Evolutionary conservation across 1,284 basidiomycete genomes (phyloP).

Genomic region (Polyporus tsugae): DNA sequence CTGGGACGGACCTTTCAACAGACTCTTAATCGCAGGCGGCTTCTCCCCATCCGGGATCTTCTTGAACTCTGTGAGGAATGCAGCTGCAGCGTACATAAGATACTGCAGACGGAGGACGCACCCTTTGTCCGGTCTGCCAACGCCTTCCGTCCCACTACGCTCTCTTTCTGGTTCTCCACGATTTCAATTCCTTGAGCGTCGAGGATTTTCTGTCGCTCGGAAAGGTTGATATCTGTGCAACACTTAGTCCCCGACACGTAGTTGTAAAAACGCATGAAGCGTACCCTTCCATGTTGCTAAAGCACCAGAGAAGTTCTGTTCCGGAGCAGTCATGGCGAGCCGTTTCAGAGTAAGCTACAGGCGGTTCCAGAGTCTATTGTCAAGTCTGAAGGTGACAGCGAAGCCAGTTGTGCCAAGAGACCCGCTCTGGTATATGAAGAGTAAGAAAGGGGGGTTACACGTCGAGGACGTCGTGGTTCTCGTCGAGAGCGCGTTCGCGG

Average conservation of each 20-base stretch:
- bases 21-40: constrained; percentile 82
- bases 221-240: constrained; percentile 80
- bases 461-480: constrained; percentile 15
- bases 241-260: neutral
- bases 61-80: constrained; percentile 80
- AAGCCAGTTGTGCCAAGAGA: constrained; percentile 16
- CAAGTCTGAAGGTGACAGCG: neutral
- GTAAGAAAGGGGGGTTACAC: constrained; percentile 15
- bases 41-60: constrained; percentile 91
- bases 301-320: constrained; percentile 87
- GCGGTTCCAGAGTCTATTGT: neutral
- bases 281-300: constrained; percentile 88
- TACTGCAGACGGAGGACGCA: constrained; percentile 41
- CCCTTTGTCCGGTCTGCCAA: constrained; percentile 95
- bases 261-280: constrained; percentile 26
- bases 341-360: neutral
- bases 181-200: constrained; percentile 92
- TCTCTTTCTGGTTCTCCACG: constrained; percentile 98
- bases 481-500: constrained; percentile 17
- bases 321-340: constrained; percentile 39
- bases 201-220: constrained; percentile 91
- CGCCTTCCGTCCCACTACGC: constrained; percentile 90
- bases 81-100: neutral
- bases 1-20: constrained; percentile 77
- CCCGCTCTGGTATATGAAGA: constrained; percentile 25